These are phyloP conservation scores for Phialophora tarda DNA, from an alignment of 2,329 filamentous ascomycete species.

Conservation along the genomic window DNA sequence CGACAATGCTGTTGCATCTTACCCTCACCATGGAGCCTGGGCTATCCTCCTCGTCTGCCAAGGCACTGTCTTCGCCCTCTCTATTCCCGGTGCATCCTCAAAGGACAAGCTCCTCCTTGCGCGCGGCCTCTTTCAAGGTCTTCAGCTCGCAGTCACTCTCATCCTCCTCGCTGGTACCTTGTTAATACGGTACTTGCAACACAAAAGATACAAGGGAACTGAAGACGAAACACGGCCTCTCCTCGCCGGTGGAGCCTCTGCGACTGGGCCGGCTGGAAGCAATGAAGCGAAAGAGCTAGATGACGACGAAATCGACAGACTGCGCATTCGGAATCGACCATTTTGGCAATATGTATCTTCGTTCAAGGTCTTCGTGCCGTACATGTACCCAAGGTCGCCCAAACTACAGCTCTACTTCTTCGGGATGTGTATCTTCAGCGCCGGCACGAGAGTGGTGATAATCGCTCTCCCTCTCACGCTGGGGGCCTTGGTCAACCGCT, in stretches of 20 bases:
- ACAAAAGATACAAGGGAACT: not conserved
- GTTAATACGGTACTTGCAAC: not conserved
- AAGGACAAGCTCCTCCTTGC: not conserved
- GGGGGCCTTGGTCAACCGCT: slow-evolving; percentile 75
- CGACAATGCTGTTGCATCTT: slow-evolving; percentile 60
- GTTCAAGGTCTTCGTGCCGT: slow-evolving; percentile 76
- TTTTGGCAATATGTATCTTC: slow-evolving; percentile 73
- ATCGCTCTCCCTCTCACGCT: slow-evolving; percentile 81
- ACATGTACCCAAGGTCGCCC: slow-evolving; percentile 74
- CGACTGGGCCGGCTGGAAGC: slow-evolving; percentile 58
- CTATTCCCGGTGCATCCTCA: not conserved
- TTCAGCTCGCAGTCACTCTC: slow-evolving; percentile 36
- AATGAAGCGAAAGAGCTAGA: slow-evolving; percentile 61
- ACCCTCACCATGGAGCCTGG: slow-evolving; percentile 69
- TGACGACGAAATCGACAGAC: slow-evolving; percentile 57
- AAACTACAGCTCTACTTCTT: slow-evolving; percentile 70
- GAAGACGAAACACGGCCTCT: slow-evolving; percentile 44
- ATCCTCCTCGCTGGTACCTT: slow-evolving; percentile 13
- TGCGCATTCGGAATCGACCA: slow-evolving; percentile 30
- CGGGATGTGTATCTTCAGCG: slow-evolving; percentile 69
- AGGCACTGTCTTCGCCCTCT: slow-evolving; percentile 28
- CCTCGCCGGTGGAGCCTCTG: slow-evolving; percentile 47
- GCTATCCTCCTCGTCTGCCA: slow-evolving; percentile 64
- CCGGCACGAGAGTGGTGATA: slow-evolving; percentile 74
- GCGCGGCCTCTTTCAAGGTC: slow-evolving; percentile 3